Conservation (phyloP, 1,284 basidiomycete species). For the Erythrobasidium hasegawianum region DNA sequence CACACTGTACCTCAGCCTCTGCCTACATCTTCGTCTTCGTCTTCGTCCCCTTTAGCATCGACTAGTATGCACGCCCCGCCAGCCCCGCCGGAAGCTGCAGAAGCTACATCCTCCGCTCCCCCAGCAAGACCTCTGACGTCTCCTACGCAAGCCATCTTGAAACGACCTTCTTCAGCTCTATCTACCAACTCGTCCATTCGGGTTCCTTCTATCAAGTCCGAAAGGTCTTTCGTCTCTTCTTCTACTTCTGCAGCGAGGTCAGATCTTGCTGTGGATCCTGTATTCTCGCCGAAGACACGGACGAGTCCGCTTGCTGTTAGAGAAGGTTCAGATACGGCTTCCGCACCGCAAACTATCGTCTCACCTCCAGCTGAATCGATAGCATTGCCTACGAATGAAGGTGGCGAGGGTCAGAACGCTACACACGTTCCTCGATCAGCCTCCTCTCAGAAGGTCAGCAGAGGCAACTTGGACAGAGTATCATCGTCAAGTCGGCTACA, state of each 20-base stretch:
- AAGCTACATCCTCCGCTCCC: too few relatives aligned
- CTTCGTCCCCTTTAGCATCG: too few relatives aligned
- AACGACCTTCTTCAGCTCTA: not conserved
- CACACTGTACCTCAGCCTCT: too few relatives aligned
- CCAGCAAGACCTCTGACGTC: not conserved
- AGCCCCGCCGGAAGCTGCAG: too few relatives aligned
- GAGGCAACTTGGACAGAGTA: too few relatives aligned
- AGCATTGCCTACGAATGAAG: not conserved
- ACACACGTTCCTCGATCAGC: too few relatives aligned
- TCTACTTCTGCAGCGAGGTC: slow-evolving; percentile 4
- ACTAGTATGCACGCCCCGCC: too few relatives aligned
- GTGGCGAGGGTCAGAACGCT: not conserved
- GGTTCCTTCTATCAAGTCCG: slow-evolving; percentile 18
- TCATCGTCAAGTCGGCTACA: too few relatives aligned
- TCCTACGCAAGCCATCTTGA: not conserved
- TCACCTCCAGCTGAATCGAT: not conserved
- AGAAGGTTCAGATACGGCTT: not conserved
- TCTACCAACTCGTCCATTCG: not conserved
- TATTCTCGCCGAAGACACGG: slow-evolving; percentile 20
- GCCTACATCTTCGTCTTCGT: too few relatives aligned
- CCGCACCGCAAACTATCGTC: not conserved
- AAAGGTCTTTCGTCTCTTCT: slow-evolving; percentile 15
- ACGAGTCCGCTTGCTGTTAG: not conserved
- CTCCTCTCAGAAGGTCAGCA: too few relatives aligned
- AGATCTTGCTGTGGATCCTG: slow-evolving; percentile 7